Conservation (phyloP, 495 filamentous ascomycete species). For the Chaetomium cochliodes region DNA sequence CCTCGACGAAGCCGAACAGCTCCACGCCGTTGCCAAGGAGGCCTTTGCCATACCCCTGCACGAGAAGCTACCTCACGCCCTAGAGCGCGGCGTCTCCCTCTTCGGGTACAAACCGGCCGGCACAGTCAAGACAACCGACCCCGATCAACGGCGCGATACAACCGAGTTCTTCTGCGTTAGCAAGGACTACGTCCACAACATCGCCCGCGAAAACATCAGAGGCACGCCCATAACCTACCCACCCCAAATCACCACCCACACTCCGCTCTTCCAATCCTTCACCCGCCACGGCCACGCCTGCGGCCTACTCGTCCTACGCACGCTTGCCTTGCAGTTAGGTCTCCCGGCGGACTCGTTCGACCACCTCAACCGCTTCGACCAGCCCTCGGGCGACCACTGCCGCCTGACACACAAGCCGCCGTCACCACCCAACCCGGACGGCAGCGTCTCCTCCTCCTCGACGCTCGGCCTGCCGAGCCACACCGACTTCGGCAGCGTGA, state of each 20-base stretch:
- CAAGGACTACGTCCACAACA: slow-evolving; percentile 52
- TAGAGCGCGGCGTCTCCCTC: slow-evolving; percentile 37
- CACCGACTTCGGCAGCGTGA: slow-evolving; percentile 48
- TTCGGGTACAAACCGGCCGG: slow-evolving; percentile 61
- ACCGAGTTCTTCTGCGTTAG: slow-evolving; percentile 65
- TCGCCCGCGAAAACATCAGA: slow-evolving; percentile 27
- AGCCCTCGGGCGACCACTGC: slow-evolving; percentile 57
- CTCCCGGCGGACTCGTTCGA: slow-evolving; percentile 50
- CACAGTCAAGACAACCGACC: slow-evolving; percentile 47
- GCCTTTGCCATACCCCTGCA: slow-evolving; percentile 51
- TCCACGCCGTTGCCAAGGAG: slow-evolving; percentile 48
- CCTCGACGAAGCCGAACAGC: slow-evolving; percentile 43
- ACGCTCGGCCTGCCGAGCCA: slow-evolving; percentile 38
- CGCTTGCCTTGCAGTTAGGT: slow-evolving; percentile 51
- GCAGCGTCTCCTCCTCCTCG: not conserved
- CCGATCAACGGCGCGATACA: slow-evolving; percentile 52
- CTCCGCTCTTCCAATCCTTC: slow-evolving; percentile 47
- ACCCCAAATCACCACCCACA: slow-evolving; percentile 44
- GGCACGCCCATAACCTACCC: slow-evolving; percentile 43
- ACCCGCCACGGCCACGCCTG: slow-evolving; percentile 50
- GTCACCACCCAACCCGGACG: slow-evolving; percentile 24
- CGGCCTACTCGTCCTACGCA: slow-evolving; percentile 47
- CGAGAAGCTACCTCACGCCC: slow-evolving; percentile 56
- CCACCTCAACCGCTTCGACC: slow-evolving; percentile 50
- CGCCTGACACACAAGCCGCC: slow-evolving; percentile 43